Conservation (phyloP, 768 basidiomycete species). For the Gautieria morchelliformis region DNA sequence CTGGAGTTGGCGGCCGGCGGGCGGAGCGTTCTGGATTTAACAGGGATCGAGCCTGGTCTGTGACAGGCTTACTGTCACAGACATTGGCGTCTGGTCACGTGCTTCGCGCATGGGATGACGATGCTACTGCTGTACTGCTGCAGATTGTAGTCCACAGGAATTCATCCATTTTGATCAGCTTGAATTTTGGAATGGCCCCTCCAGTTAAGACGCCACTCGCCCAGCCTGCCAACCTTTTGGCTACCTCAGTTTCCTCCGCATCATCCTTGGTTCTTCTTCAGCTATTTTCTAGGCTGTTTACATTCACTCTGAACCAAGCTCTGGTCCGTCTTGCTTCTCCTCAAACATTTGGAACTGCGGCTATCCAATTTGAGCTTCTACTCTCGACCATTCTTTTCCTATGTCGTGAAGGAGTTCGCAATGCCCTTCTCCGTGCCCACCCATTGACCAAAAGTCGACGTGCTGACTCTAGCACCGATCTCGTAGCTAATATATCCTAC, state of each 20-base stretch:
- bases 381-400: slow-evolving; percentile 87
- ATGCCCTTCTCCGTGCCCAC: slow-evolving; percentile 62
- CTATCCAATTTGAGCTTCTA: slow-evolving; percentile 90
- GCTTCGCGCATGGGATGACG: neutral
- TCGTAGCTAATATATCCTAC: slow-evolving; percentile 41
- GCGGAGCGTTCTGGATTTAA: no score
- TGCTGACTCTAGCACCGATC: neutral
- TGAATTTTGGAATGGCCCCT: neutral
- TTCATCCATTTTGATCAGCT: neutral
- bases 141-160: no score
- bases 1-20: no score
- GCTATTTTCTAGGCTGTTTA: slow-evolving; percentile 72
- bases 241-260: slow-evolving; percentile 37
- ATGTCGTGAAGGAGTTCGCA: slow-evolving; percentile 86
- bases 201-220: neutral
- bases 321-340: slow-evolving; percentile 47
- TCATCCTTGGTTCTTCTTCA: slow-evolving; percentile 79
- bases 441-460: slow-evolving; percentile 13
- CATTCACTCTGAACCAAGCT: slow-evolving; percentile 83
- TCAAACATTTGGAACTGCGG: slow-evolving; percentile 62
- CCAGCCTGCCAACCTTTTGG: slow-evolving; percentile 15
- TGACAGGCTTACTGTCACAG: no score
- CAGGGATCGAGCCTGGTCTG: no score
- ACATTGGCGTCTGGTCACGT: neutral
- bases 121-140: no score